Evolutionary conservation across 129 eudicot species (phyloP).

Genomic region (Glebionis coronaria): DNA sequence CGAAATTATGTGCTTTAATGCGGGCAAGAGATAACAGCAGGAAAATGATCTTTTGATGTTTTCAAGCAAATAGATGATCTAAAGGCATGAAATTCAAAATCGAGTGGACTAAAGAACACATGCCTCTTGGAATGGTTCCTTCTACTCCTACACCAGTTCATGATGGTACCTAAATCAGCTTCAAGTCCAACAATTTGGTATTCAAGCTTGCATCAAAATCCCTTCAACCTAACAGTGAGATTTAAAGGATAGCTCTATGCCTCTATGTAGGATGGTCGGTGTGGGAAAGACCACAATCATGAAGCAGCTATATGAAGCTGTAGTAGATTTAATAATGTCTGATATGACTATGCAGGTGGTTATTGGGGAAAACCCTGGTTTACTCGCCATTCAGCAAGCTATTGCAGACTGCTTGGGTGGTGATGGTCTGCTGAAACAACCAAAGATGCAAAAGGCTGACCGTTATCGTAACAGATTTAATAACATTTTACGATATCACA

Average conservation of each 20-base stretch:
- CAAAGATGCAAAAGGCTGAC: no score
- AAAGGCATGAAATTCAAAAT: not conserved
- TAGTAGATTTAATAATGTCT: no score
- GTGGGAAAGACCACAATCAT: constrained; percentile 21
- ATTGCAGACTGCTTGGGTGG: no score
- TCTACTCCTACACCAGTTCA: not conserved
- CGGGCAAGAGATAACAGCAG: constrained; percentile 6
- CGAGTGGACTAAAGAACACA: not conserved
- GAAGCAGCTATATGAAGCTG: not conserved
- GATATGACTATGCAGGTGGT: no score
- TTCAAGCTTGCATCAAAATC: not conserved
- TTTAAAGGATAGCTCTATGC: constrained; percentile 10
- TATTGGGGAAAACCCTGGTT: no score
- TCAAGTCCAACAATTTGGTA: not conserved
- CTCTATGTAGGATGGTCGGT: constrained; percentile 17
- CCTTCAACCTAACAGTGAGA: not conserved
- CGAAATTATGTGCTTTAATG: not conserved
- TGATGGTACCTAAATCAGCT: not conserved
- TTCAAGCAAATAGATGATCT: constrained; percentile 7
- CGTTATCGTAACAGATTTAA: no score
- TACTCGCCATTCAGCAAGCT: no score
- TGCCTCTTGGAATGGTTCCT: not conserved
- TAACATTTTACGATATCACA: no score
- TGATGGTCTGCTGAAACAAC: no score
- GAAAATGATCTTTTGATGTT: not conserved